Base-by-base conservation (phyloP, 2,329 filamentous ascomycete species). In the Alternaria sp. region DNA sequence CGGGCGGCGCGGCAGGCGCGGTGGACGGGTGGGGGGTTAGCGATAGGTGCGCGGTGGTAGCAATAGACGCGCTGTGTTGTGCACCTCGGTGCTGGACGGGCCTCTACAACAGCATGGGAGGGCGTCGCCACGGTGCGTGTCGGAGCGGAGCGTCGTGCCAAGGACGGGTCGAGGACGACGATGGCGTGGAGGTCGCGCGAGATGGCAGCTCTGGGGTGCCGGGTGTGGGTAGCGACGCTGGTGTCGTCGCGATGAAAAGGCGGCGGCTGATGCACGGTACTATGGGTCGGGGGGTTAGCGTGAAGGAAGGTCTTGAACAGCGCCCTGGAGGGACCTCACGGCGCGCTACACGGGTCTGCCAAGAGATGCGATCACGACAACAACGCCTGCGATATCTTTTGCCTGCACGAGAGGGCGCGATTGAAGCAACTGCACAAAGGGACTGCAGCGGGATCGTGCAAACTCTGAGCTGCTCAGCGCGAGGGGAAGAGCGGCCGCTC, bases 21-120 rank as follows among this genome's bases (percentile, higher is more conserved):
- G 67, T 40, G 61, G 64, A 65, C 61, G 63, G 61, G 56, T 52
- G 57, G 51, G 55, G 64, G 44, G 57, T 50, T 45, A 67, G 68
- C 60, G 57, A 53, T 52, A 57, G 61, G 57, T 61, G 68, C 63
- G 72, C 63, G 62, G 59, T 45, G 52, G 51, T 53, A 51, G 66
- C 40, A 59, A 40, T 47, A 49, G 46, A 64, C 63, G 64, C 64
- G 65, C 60, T 64, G 65, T 63, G 65, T 50, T 63, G 63, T 62
- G 71, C 71, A 73, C 71, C 67, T 71, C 63, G 65, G 73, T 73
- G 75, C 73, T 68, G 61, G 57, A 64, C 46, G 47, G 61, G 63
- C 52, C 49, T 45, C 59, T 73, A 74, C 59, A 73, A 65, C 59
- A 73, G 73, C 75, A 78, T 78, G 68, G 69, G 70, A 68, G 49